Evolutionary conservation across 1,284 basidiomycete species (phyloP).

Genomic region (Trichosporon coremiiforme): DNA sequence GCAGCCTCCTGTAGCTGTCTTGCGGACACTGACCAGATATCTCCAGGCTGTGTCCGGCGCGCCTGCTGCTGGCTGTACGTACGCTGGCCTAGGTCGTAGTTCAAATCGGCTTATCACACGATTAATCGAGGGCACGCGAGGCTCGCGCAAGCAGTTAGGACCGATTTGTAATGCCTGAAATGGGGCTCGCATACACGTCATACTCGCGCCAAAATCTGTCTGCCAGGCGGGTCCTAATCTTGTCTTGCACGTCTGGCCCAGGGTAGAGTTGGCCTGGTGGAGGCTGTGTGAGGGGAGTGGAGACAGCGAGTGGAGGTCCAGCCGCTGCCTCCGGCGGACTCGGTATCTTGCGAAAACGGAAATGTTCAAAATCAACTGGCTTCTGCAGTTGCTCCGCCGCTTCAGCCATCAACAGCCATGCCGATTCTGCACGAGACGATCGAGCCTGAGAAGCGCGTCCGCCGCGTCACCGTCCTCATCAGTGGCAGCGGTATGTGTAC

Average conservation of each 20-base stretch:
- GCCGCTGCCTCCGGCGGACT: neutral
- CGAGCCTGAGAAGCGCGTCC: constrained; percentile 32
- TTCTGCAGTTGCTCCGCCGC: neutral
- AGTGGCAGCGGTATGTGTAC: constrained; percentile 74
- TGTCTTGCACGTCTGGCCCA: neutral
- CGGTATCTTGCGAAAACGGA: constrained; percentile 12
- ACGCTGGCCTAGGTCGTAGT: neutral
- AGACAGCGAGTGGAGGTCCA: neutral
- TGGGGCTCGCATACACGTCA: neutral
- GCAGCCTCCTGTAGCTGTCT: too few relatives aligned
- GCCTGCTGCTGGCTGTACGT: constrained; percentile 2
- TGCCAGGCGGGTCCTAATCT: neutral
- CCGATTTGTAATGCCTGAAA: neutral
- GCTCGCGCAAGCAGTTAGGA: neutral
- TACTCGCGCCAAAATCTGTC: constrained; percentile 8
- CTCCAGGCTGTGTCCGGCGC: constrained; percentile 1
- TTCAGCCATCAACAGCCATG: constrained; percentile 28
- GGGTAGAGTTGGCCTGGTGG: constrained; percentile 1
- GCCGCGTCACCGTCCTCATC: constrained; percentile 67
- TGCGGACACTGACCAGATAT: neutral
- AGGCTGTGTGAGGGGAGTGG: neutral
- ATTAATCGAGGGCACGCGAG: neutral
- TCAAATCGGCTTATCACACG: neutral
- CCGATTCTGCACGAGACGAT: constrained; percentile 36
- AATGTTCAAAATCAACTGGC: constrained; percentile 6